A percentile compares a stretch with the other conserved stretches of the same genome.
phyloP scores from a whole-genome alignment of 73 alveolate genomes.

The Paramecium octaurelia region DNA sequence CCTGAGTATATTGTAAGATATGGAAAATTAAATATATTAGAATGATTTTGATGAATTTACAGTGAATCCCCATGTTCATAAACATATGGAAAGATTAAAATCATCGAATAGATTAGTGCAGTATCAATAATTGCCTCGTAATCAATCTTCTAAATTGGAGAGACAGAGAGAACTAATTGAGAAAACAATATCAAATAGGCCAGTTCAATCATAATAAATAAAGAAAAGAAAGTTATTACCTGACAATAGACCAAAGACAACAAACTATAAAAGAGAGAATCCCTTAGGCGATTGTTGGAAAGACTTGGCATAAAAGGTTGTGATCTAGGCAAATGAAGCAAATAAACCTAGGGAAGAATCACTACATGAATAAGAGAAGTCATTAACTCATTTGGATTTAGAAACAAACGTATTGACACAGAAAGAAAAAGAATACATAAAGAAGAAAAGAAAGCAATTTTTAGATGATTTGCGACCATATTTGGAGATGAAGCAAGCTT shows the following conservation, averaged over 20 bases:
- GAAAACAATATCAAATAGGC: neutral
- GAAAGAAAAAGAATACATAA: slow-evolving; percentile 5
- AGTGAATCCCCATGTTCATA: slow-evolving; percentile 14
- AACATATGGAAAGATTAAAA: slow-evolving; percentile 11
- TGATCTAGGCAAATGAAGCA: neutral
- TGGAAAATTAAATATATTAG: neutral
- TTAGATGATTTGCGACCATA: slow-evolving; percentile 43
- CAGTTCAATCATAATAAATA: slow-evolving; percentile 19
- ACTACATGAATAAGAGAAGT: neutral
- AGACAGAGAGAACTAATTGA: slow-evolving; percentile 25
- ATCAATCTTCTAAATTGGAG: slow-evolving; percentile 40
- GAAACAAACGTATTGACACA: neutral
- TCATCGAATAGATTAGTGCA: neutral
- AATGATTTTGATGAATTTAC: slow-evolving; percentile 16
- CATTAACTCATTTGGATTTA: slow-evolving; percentile 14
- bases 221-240: neutral
- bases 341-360: neutral
- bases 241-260: slow-evolving; percentile 33
- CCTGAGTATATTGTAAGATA: slow-evolving; percentile 13
- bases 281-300: slow-evolving; percentile 13
- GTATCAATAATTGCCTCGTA: slow-evolving; percentile 19
- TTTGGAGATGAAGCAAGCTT: neutral
- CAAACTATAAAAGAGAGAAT: neutral
- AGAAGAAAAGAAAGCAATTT: neutral
- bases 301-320: neutral